Base-by-base conservation (phyloP, 2,329 filamentous ascomycete genomes). In the Tolypocladium album region DNA sequence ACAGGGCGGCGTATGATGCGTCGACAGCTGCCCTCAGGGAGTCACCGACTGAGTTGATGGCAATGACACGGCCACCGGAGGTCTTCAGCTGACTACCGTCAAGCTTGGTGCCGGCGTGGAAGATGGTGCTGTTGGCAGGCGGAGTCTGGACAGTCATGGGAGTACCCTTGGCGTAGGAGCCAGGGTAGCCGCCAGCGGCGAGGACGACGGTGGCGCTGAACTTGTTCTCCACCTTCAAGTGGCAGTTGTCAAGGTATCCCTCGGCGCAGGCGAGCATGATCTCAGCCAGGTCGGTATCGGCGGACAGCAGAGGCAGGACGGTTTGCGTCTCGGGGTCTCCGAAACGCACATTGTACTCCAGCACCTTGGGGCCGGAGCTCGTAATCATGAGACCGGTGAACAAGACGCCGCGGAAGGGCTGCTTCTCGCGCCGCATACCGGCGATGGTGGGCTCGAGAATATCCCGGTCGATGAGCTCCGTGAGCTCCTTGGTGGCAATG, bases 351-450 rank as follows among this genome's bases (percentile, higher is more conserved):
- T 96, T 96, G 79, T 96, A 97, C 75, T 96, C 92, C 58, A 96
- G 81, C 11, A 91, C 87, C 74, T 90, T 92, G 52, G 92, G 87
- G 0, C 92, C 92, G 55, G 80, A 74, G 66, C 85, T 84, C 31
- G 91, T 94, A 77, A 97, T 89, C 91, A 97, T 97, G 47, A 96
- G 78, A n/a, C 92, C 94, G 1, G 90, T 94, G 74, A 94, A 94
- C 22, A 95, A 80, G 56, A 90, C 85, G 61, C 90, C 89, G 55
- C 83, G 80, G 73, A 90, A 90, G 34, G 84, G 86, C 67, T 84
- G 83, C 73, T 86, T 84, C 70, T 97, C 93, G 63, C 83, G 82
- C 68, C 87, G 83, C 90, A 97, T 93, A 61, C 92, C 92, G 61
- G 90, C 84, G 62, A 97, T 85, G 2, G 92, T 97, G 8, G 93